A percentile compares a stretch with the other conserved stretches of the same genome.
These are phyloP conservation scores for Capniomyces stellatus DNA, from an alignment of 371 early-diverging fungal species.

Conservation along the genomic window DNA sequence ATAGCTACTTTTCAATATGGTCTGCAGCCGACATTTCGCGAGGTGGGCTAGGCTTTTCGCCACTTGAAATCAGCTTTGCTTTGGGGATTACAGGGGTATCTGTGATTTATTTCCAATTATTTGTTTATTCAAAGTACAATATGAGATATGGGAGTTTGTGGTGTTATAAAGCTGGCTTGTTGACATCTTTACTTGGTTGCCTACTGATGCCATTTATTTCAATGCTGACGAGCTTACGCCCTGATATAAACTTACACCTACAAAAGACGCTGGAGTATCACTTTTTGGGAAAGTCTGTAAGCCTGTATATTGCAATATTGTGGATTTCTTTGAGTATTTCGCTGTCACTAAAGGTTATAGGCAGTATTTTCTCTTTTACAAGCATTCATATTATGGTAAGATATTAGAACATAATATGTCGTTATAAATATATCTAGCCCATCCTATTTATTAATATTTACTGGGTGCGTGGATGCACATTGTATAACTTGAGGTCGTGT, in stretches of 20 bases:
- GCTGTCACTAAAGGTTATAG: not conserved
- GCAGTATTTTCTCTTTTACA: not conserved
- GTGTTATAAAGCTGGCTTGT: constrained; percentile 30
- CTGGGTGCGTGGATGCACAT: too few species aligned
- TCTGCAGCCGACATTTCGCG: constrained; percentile 28
- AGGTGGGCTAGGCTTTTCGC: constrained; percentile 39
- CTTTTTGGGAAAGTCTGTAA: not conserved
- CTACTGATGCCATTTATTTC: constrained; percentile 25
- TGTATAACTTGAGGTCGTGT: too few species aligned
- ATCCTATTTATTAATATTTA: not conserved
- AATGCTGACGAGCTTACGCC: constrained; percentile 3
- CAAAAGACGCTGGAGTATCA: not conserved
- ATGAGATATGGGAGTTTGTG: constrained; percentile 25
- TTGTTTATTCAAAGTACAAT: constrained; percentile 31
- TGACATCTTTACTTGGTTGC: constrained; percentile 24
- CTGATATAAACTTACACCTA: not conserved
- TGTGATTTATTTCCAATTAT: constrained; percentile 34
- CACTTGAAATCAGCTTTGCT: constrained; percentile 34
- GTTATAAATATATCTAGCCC: not conserved
- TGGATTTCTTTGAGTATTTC: not conserved
- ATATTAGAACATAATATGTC: not conserved
- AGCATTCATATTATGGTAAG: constrained; percentile 1
- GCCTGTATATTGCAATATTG: not conserved
- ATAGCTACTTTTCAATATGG: constrained; percentile 51
- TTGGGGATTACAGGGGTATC: constrained; percentile 34